phyloP scores from a whole-genome alignment of 352 stramenopile species.

The Phytophthora fragariaefolia region DNA sequence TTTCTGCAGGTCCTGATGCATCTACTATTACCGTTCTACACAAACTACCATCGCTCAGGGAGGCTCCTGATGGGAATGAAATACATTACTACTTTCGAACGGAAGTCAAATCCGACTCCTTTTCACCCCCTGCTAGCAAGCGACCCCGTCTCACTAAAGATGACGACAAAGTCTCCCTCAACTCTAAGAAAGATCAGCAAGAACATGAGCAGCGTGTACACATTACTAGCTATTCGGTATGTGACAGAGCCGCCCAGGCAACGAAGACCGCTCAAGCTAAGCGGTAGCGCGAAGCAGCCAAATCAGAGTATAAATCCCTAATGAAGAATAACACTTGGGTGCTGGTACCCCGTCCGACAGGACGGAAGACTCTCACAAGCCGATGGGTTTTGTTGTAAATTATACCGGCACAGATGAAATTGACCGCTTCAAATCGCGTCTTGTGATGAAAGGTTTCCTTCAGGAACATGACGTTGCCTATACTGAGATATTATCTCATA shows the following conservation, averaged over 20 bases:
- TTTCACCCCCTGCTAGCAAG: neutral
- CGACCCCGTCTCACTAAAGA: neutral
- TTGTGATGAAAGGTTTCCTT: neutral
- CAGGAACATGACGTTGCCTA: neutral
- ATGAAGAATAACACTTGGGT: neutral
- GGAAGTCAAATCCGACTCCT: neutral
- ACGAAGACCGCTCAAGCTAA: neutral
- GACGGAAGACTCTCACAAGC: slow-evolving; percentile 2
- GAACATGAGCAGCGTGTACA: neutral
- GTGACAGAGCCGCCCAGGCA: neutral
- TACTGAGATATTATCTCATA: neutral
- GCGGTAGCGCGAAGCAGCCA: neutral
- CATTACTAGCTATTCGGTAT: slow-evolving; percentile 1
- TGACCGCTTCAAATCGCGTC: no score
- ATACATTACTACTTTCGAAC: neutral
- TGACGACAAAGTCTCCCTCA: neutral
- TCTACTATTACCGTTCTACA: neutral
- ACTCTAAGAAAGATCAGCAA: neutral
- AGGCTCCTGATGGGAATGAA: neutral
- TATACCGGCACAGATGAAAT: no score
- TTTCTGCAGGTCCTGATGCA: neutral
- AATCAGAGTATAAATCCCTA: neutral
- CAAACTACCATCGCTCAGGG: neutral
- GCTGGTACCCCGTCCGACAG: neutral
- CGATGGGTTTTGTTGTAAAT: slow-evolving; percentile 4